Base-by-base conservation (phyloP, 257 asterid species). In the Solanum peruvianum region DNA sequence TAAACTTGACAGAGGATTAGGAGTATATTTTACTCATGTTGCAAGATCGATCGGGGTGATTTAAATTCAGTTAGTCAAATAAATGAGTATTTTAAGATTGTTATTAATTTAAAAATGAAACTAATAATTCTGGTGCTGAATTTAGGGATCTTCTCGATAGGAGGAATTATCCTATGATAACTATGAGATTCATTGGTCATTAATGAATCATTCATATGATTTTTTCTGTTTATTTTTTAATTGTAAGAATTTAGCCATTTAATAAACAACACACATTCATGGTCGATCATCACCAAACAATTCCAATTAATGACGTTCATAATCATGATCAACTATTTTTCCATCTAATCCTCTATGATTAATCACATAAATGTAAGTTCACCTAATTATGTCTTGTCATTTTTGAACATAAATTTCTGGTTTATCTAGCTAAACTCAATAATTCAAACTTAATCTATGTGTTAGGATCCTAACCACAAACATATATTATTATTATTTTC, bases 391-490 rank as follows among this genome's bases (percentile, higher is more conserved):
- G 62, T 44, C 25, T 77, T 25, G 39, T 77, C 64, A 77, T 56
- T 6, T 77, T 77, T 33, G 13, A 44, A 44, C 25, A 44, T 77
- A 7, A 7, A 21, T 8, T n/a, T 77, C 37, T 44, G 8, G 18
- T 15, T 77, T 25, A 77, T 75, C 37, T n/a, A 76, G 35, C 7
- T 77, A n/a, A 42, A n/a, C 35, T 77, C 39, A 13, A 42, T 42
- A 37, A 77, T 44, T 77, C n/a, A 44, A 77, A 77, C n/a, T 25
- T 44, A 44, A 77, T 72, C 1, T 44, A 39, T n/a, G 39, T 77
- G 25, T 44, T 77, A 44, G 60, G 64, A 77, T 31, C 84, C 64
- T 77, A 44, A 77, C 84, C 84, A 77, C 84, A 77, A 44, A 77
- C 64, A 44, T 44, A 7, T 16, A 52, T n/a, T 14, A 47, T 8